A percentile compares a stretch with the other conserved stretches of the same genome.
Evolutionary conservation across 208 protist genomes (phyloP).

Genomic region (Vickermania spadyakhi): DNA sequence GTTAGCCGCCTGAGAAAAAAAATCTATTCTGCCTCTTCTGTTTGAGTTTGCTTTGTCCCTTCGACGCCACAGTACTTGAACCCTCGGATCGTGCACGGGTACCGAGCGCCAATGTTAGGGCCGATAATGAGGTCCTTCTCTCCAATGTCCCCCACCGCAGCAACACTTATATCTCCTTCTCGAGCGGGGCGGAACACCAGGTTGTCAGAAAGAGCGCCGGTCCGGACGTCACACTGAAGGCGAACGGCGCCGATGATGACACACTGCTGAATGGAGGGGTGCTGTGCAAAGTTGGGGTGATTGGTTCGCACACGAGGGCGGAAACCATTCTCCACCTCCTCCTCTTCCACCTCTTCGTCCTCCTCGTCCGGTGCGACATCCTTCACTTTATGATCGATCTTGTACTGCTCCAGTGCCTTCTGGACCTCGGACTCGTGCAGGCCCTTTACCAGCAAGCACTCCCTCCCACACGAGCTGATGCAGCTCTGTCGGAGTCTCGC

Average conservation of each 20-base stretch:
- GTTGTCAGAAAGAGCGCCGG: constrained; percentile 60
- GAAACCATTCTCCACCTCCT: constrained; percentile 19
- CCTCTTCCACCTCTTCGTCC: constrained; percentile 13
- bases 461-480: constrained; percentile 39
- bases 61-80: constrained; percentile 29
- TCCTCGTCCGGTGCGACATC: not conserved
- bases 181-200: constrained; percentile 35
- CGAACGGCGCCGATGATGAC: constrained; percentile 50
- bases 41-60: constrained; percentile 2
- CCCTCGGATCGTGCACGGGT: constrained; percentile 8
- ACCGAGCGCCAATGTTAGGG: constrained; percentile 11
- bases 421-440: constrained; percentile 23
- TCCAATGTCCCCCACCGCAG: not conserved
- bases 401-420: constrained; percentile 13
- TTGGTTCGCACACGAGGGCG: not conserved
- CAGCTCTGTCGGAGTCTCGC: constrained; percentile 27
- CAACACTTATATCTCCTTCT: not conserved
- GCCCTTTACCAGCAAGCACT: constrained; percentile 53
- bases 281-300: constrained; percentile 31
- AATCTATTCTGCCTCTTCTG: not conserved
- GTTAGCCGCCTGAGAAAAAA: not conserved
- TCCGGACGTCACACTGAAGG: constrained; percentile 53
- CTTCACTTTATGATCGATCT: constrained; percentile 1
- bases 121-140: constrained; percentile 10
- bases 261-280: constrained; percentile 45